Evolutionary conservation across 805 yeast genomes (phyloP), one percentile per base, ranked within the genome.

Genomic region (Zygotorulaspora chibaensis): DNA sequence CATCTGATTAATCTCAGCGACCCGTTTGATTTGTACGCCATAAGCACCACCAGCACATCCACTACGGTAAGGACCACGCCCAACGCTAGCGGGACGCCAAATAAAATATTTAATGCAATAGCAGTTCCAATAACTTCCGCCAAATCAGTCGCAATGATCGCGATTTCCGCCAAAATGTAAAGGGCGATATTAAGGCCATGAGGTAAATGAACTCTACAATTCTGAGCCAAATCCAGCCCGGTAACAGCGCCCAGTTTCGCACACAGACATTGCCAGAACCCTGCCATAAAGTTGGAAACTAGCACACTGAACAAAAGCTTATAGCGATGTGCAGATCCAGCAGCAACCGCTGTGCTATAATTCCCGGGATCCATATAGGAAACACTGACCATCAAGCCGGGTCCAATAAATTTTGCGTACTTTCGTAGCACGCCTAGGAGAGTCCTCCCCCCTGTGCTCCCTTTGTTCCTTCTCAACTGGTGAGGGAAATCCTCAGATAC

Each of bases 111-210:
- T 46, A 91, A 73, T 0, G 98, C 84, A 46, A 91, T 88, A 3
- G 98, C 97, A 3, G 96, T 87, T n/a, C 99, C 99, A 20, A 93
- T 91, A 29, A 91, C 96, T 63, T 91, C 98, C 1, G 99, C 97
- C 53, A 93, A 76, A 68, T 91, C 99, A 0, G 98, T 91, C 2
- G 97, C 96, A 35, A 91, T 81, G 48, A 91, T 91, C 16, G 98
- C 95, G 15, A 84, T 68, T 59, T 91, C 98, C 0, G 97, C 95
- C 50, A 90, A 73, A 2, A 81, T 62, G 63, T 91, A 90, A 18
- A 89, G 67, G 26, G 75, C 57, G 30, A 83, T 55, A 58, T 84
- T 85, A 27, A 85, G 57, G 48, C 74, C 74, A 44, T 67, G 71
- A 2, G 90, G 83, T 35, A 90, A 68, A 65, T 89, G 87, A 39